Percentiles rank a stretch among this genome's conserved stretches.
These are phyloP conservation scores for Roridomyces roridus DNA, from an alignment of 768 basidiomycete species.

Conservation along the genomic window DNA sequence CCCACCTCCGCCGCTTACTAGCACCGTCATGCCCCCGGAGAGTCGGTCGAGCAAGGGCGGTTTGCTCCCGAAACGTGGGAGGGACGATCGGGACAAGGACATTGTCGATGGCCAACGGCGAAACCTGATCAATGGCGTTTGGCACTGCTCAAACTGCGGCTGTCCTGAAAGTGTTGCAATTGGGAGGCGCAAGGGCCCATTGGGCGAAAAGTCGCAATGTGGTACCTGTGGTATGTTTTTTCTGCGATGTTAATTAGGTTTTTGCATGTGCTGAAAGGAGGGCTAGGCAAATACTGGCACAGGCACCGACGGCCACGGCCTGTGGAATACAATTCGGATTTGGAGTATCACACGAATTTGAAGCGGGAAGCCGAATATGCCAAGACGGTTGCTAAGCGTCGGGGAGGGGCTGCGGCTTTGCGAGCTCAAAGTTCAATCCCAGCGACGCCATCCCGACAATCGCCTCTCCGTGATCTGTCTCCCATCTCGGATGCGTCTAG, in stretches of 20 bases:
- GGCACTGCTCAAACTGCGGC: constrained; percentile 96
- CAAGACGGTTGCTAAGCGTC: constrained; percentile 45
- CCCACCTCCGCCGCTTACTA: constrained; percentile 44
- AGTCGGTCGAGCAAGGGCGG: constrained; percentile 47
- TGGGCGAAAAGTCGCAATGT: constrained; percentile 91
- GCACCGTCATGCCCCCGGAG: constrained; percentile 45
- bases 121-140: constrained; percentile 82
- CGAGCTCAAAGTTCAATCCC: constrained; percentile 51
- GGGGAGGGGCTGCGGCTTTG: constrained; percentile 24
- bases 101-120: constrained; percentile 84
- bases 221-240: constrained; percentile 80
- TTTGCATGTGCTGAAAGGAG: constrained; percentile 7
- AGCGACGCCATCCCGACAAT: constrained; percentile 45
- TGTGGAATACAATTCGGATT: constrained; percentile 80
- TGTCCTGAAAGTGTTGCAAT: constrained; percentile 87
- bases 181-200: constrained; percentile 86
- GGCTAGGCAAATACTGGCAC: constrained; percentile 88
- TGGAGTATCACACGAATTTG: constrained; percentile 64
- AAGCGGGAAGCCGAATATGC: constrained; percentile 62
- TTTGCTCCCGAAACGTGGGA: constrained; percentile 64
- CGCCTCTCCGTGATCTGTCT: constrained; percentile 56
- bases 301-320: constrained; percentile 82
- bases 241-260: constrained; percentile 6
- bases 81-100: constrained; percentile 83
- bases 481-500: constrained; percentile 81